Conservation (phyloP, 129 eudicot species). For the Cynara cardunculus region DNA sequence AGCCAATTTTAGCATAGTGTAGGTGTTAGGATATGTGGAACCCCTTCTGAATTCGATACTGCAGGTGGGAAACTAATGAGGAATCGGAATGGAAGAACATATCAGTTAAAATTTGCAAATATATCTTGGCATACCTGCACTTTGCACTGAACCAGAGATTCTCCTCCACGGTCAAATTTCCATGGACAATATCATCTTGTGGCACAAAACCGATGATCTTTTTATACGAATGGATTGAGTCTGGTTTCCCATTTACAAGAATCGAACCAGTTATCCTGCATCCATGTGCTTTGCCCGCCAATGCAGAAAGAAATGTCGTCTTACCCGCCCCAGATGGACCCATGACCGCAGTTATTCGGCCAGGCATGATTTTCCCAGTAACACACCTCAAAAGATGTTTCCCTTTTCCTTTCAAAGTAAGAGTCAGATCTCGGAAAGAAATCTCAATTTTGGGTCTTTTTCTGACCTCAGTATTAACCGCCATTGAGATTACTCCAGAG, state of each 20-base stretch:
- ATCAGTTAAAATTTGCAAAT: too few species aligned
- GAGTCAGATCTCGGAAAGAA: slow-evolving; percentile 65
- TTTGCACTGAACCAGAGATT: slow-evolving; percentile 91
- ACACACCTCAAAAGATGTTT: slow-evolving; percentile 62
- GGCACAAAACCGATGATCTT: slow-evolving; percentile 88
- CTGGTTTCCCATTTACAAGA: slow-evolving; percentile 64
- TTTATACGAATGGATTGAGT: slow-evolving; percentile 70
- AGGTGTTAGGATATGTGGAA: too few species aligned
- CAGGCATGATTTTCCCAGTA: slow-evolving; percentile 81
- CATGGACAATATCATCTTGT: slow-evolving; percentile 93
- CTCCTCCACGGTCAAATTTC: slow-evolving; percentile 86
- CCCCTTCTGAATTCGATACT: too few species aligned
- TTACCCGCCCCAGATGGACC: slow-evolving; percentile 99
- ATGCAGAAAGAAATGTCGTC: slow-evolving; percentile 85
- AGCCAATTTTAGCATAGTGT: too few species aligned
- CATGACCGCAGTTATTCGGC: slow-evolving; percentile 86
- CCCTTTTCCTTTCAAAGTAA: slow-evolving; percentile 74
- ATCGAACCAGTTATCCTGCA: slow-evolving; percentile 68
- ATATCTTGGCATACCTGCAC: slow-evolving; percentile 54
- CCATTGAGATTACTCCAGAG: slow-evolving; percentile 81
- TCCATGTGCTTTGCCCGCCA: slow-evolving; percentile 83
- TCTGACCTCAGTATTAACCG: slow-evolving; percentile 40
- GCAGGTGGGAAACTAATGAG: too few species aligned
- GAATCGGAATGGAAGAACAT: too few species aligned
- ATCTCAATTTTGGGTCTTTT: slow-evolving; percentile 81